A percentile compares a stretch with the other conserved stretches of the same genome.
Conservation (phyloP, 805 yeast species). For the Sungouiella blattae region DNA sequence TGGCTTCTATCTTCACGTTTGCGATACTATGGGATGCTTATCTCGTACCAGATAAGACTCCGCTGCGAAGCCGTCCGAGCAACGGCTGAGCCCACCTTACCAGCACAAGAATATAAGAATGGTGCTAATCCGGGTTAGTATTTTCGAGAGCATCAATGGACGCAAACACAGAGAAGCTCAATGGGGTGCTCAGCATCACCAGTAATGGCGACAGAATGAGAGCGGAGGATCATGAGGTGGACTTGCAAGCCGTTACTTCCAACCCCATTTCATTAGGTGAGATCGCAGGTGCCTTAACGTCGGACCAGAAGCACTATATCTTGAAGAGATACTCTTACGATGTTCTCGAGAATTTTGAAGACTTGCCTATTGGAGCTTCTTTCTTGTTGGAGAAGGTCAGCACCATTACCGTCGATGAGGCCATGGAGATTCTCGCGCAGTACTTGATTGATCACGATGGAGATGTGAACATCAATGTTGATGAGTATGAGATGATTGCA, state of each 20-base stretch:
- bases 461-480: conserved; percentile 46
- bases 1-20: too few species aligned
- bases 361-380: conserved; percentile 28
- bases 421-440: conserved; percentile 35
- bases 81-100: too few species aligned
- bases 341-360: conserved; percentile 26
- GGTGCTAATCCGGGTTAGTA: too few species aligned
- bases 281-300: conserved; percentile 21
- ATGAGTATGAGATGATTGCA: conserved; percentile 31
- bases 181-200: too few species aligned
- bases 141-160: too few species aligned
- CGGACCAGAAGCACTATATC: conserved; percentile 25
- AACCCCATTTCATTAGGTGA: conserved; percentile 21
- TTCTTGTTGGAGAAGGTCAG: conserved; percentile 42
- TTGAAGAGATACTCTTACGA: conserved; percentile 25
- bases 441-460: conserved; percentile 41
- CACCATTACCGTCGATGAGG: conserved; percentile 32
- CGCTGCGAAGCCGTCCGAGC: too few species aligned
- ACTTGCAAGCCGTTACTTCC: conserved; percentile 20
- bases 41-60: too few species aligned
- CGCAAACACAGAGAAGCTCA: too few species aligned
- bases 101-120: too few species aligned
- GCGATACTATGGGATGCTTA: too few species aligned
- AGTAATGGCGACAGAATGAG: conserved; percentile 1
- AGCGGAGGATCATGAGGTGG: conserved; percentile 11